Percentiles rank a stretch among this genome's conserved stretches.
Conservation (phyloP, 768 basidiomycete species). For the Trametes gibbosa region DNA sequence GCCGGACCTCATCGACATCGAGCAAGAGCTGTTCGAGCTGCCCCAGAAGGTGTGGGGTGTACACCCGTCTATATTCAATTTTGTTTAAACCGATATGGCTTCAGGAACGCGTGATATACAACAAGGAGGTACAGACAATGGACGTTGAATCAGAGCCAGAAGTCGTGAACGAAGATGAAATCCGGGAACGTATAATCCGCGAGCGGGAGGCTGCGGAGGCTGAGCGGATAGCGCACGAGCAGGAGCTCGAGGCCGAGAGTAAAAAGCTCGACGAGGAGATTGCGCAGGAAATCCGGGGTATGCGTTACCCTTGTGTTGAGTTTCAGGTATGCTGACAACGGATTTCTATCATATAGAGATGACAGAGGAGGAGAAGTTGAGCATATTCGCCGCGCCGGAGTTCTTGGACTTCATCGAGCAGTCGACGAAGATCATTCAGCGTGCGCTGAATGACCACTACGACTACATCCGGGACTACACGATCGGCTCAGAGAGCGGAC, state of each 20-base stretch:
- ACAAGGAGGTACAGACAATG: constrained; percentile 82
- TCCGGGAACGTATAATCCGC: constrained; percentile 62
- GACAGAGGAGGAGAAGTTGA: constrained; percentile 79
- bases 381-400: constrained; percentile 83
- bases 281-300: constrained; percentile 82
- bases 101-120: constrained; percentile 78
- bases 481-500: constrained; percentile 79
- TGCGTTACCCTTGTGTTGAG: not conserved
- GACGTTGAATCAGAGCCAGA: constrained; percentile 55
- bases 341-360: constrained; percentile 53
- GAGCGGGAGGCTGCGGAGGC: constrained; percentile 68
- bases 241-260: constrained; percentile 80
- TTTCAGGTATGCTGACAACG: not conserved
- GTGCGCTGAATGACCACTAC: constrained; percentile 92
- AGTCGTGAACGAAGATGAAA: constrained; percentile 54
- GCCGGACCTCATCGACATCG: constrained; percentile 83
- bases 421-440: constrained; percentile 91
- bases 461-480: constrained; percentile 98
- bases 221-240: constrained; percentile 66
- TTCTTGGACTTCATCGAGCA: constrained; percentile 93
- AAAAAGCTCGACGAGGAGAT: constrained; percentile 83
- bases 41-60: constrained; percentile 69
- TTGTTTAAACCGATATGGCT: not conserved
- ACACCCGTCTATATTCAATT: not conserved
- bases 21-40: constrained; percentile 87